These are phyloP conservation scores for Ambrosia trifida DNA, from an alignment of 129 eudicot genomes.

Conservation along the genomic window DNA sequence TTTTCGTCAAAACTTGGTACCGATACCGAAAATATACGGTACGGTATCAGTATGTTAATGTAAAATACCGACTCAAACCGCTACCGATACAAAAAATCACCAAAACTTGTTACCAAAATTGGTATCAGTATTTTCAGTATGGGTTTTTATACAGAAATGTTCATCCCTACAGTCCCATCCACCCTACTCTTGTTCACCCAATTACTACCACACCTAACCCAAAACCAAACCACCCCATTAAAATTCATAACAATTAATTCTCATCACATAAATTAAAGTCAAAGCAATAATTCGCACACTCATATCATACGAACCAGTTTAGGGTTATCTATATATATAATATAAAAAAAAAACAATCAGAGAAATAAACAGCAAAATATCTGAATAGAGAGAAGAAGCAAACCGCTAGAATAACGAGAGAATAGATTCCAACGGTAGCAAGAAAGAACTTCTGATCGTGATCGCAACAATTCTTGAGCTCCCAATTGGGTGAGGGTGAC, in stretches of 20 bases:
- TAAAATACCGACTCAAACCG: too few species aligned
- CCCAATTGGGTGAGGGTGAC: conserved; percentile 82
- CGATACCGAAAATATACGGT: too few species aligned
- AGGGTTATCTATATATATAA: too few species aligned
- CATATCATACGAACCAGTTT: neutral
- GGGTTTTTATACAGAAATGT: too few species aligned
- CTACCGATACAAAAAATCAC: too few species aligned
- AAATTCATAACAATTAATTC: conserved; percentile 7
- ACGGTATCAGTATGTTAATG: too few species aligned
- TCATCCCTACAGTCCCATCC: too few species aligned
- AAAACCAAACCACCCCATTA: neutral
- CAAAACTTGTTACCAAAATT: too few species aligned
- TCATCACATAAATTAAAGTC: neutral
- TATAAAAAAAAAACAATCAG: neutral
- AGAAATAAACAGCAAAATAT: neutral
- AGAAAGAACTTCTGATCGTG: conserved; percentile 75
- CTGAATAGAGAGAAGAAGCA: neutral
- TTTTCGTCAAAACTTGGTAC: too few species aligned
- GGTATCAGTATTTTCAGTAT: too few species aligned
- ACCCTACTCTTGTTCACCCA: neutral
- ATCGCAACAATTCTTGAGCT: conserved; percentile 70
- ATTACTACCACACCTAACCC: neutral
- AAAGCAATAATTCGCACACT: neutral
- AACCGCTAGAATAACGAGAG: conserved; percentile 83
- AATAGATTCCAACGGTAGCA: conserved; percentile 76